These are phyloP conservation scores for Calonectria pauciramosa DNA, from an alignment of 2,329 filamentous ascomycete species.

Conservation along the genomic window DNA sequence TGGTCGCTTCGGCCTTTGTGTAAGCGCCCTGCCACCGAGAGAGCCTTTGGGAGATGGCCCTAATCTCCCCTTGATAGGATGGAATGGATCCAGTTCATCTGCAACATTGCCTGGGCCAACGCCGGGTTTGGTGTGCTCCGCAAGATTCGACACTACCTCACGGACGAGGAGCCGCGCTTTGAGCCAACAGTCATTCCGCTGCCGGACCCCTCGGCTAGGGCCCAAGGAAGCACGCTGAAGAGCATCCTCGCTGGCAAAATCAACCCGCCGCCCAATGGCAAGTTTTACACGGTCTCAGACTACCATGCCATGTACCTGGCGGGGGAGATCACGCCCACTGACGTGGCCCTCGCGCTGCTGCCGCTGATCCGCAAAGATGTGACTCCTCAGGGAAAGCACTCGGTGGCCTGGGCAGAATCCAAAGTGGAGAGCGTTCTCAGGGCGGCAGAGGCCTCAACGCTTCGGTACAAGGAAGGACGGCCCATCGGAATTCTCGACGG, in stretches of 20 bases:
- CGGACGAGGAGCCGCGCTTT: conserved; percentile 63
- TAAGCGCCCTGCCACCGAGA: not conserved
- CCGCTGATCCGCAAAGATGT: conserved; percentile 59
- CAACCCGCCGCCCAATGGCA: conserved; percentile 53
- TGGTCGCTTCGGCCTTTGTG: conserved; percentile 20
- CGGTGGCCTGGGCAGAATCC: conserved; percentile 60
- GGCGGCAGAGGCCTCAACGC: conserved; percentile 60
- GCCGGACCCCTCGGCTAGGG: conserved; percentile 52
- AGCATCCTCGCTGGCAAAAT: not conserved
- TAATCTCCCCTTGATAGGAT: conserved; percentile 31
- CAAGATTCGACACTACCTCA: conserved; percentile 64
- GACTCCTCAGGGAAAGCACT: conserved; percentile 54
- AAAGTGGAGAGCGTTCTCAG: conserved; percentile 56
- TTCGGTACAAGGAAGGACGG: conserved; percentile 65
- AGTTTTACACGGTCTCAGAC: conserved; percentile 57
- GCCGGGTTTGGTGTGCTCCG: conserved; percentile 73
- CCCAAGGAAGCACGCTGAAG: conserved; percentile 18
- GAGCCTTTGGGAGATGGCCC: not conserved
- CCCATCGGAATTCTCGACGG: conserved; percentile 77
- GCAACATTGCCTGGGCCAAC: conserved; percentile 64
- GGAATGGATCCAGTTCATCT: conserved; percentile 43
- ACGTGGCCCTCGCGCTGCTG: conserved; percentile 60
- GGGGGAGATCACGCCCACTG: conserved; percentile 60
- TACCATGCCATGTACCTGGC: conserved; percentile 61
- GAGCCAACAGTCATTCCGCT: conserved; percentile 57